phyloP scores from a whole-genome alignment of 495 filamentous ascomycete genomes.

The Parathielavia appendiculata region DNA sequence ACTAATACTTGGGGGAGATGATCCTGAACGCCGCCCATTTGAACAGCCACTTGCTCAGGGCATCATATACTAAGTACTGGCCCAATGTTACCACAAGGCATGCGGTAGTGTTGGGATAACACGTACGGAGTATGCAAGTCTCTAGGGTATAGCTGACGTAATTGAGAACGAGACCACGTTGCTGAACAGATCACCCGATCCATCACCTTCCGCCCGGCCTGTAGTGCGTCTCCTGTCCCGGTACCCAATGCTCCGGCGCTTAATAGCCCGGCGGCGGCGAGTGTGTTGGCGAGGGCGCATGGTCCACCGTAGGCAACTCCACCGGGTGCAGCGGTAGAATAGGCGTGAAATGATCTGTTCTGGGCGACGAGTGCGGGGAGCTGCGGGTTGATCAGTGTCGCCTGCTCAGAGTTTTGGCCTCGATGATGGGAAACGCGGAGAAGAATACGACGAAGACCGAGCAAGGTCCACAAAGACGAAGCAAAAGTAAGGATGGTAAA shows the following conservation, averaged over 20 bases:
- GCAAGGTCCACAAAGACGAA: no score
- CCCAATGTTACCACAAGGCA: no score
- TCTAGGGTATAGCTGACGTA: not conserved
- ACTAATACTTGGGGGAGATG: no score
- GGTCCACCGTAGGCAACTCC: not conserved
- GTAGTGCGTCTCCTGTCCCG: slow-evolving; percentile 14
- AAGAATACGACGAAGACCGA: no score
- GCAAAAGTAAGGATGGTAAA: no score
- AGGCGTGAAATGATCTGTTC: not conserved
- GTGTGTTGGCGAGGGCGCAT: not conserved
- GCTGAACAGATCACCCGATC: no score
- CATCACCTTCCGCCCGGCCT: not conserved
- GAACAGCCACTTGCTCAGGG: no score
- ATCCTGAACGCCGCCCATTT: no score
- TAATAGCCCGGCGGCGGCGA: slow-evolving; percentile 23
- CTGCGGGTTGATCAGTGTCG: not conserved
- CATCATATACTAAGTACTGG: no score
- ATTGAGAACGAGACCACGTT: not conserved
- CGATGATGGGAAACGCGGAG: no score
- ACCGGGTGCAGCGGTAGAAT: slow-evolving; percentile 8
- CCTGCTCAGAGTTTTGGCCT: no score
- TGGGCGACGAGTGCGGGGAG: slow-evolving; percentile 4
- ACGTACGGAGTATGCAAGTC: not conserved
- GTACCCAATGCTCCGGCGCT: slow-evolving; percentile 5
- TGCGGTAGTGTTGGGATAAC: not conserved